Evolutionary conservation across 306 rosid species (phyloP), one percentile per base, ranked within the genome.

Genomic region (Prunus davidiana): DNA sequence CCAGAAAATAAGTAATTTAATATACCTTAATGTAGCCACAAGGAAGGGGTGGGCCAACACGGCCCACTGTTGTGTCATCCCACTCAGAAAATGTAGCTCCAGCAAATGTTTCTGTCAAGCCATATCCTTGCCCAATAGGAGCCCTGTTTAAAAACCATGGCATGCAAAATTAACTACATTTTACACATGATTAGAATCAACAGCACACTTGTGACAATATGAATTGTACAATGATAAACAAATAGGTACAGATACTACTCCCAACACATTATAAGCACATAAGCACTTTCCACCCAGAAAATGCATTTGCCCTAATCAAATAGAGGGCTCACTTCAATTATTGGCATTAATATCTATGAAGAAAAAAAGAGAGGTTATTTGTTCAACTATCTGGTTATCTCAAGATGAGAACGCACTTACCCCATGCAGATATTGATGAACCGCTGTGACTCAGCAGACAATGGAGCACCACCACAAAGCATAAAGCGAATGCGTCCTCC

Each of bases 31-130:
- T 70, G 79, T 82, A 89, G 78, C 91, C 56, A 90, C 97, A 87
- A 76, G 97, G 96, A 79, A 84, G 88, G 47, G 98, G 98, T 67
- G 98, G 98, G 57, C 98, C 98, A 80, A 94, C 96, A 64, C 96
- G 98, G 20, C 98, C 98, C 79, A 90, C 98, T 32, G 86, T 79
- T 56, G 77, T 64, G 87, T 94, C 98, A 71, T 94, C 98, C 81
- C 79, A 81, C 82, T 94, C 96, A 11, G 96, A 88, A 85, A 94
- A 91, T 19, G 96, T 70, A 82, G 93, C 98, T 73, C 98, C 98
- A 61, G 97, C 98, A 90, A 92, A 94, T 76, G 98, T 94, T 88
- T 94, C 98, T 16, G 97, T 94, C 88, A 91, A 85, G 75, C 98
- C 98, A 84, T 92, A 94, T 82, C 82, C 98, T 90, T 94, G 98